phyloP scores from a whole-genome alignment of 345 rosid species.

The Theobroma cacao region DNA sequence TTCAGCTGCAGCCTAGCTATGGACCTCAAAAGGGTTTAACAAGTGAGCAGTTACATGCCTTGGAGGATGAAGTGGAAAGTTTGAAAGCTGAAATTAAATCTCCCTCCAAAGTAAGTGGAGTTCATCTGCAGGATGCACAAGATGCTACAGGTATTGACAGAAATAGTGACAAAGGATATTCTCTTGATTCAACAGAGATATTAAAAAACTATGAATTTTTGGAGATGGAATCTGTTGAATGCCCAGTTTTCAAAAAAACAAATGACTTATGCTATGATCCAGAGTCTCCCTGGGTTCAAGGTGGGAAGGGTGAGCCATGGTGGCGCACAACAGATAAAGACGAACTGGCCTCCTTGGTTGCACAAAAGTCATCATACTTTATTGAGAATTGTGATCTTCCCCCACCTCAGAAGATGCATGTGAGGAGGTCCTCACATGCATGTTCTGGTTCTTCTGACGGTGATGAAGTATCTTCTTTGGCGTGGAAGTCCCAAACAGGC shows the following conservation, averaged over 20 bases:
- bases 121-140: background rate
- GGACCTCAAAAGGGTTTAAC: constrained; percentile 58
- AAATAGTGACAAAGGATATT: constrained; percentile 13
- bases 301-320: constrained; percentile 75
- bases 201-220: constrained; percentile 34
- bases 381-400: constrained; percentile 91
- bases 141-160: background rate
- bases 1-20: constrained; percentile 56
- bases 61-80: constrained; percentile 50
- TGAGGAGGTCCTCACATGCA: constrained; percentile 38
- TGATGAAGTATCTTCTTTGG: constrained; percentile 33
- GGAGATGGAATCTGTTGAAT: constrained; percentile 38
- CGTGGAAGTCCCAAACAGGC: constrained; percentile 23
- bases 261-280: constrained; percentile 42
- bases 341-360: constrained; percentile 83
- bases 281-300: constrained; percentile 59
- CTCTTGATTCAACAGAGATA: constrained; percentile 37
- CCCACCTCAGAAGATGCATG: constrained; percentile 58
- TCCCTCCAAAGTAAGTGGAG: constrained; percentile 19
- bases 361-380: constrained; percentile 67
- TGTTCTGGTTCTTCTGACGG: constrained; percentile 29
- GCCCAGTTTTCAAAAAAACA: constrained; percentile 28
- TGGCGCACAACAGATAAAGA: constrained; percentile 78
- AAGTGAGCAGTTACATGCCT: constrained; percentile 38
- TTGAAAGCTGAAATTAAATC: constrained; percentile 29